Evolutionary conservation across 331 rosid genomes (phyloP), one percentile per base, ranked within the genome.

Genomic region (Rhamnella rubrinervis): DNA sequence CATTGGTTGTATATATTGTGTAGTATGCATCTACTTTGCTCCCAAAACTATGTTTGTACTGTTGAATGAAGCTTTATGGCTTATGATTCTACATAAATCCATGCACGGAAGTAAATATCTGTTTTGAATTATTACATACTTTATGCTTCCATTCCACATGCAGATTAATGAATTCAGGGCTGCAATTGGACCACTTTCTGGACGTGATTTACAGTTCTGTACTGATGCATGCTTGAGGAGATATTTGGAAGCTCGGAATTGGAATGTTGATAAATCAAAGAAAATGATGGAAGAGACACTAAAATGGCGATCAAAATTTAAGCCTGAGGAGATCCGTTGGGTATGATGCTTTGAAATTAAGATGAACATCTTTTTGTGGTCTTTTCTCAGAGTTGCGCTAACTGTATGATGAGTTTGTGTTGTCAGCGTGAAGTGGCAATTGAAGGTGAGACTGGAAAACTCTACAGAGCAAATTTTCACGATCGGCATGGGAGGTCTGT

Each of bases 391-490:
- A 15, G 7, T 1, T 61, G 46, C 44, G 8, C 70, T 39, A 23
- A 66, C n/a, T 15, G n/a, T 7, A 47, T 26, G 13, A 44, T 1
- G 9, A n/a, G 15, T 7, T 57, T 56, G 2, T 79, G 26, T 78
- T 56, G 49, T 63, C 55, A 93, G 98, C 67, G 67, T 63, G 87
- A 93, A 76, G 86, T 93, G 71, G 96, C 96, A 55, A 28, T 12
- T 55, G 98, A 93, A 83, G 96, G 97, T 16, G 98, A 86, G 83
- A 90, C 98, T 2, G 98, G 98, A 62, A 93, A 93, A 79, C 41
- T 88, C 61, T 93, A 83, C 60, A 83, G 93, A 75, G 97, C 98
- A 56, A 70, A 75, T 71, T 90, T 93, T 77, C 95, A 73, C 44
- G 97, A 90, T 65, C 85, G 90, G 8, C 67, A 80, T 47, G 98